phyloP scores from a whole-genome alignment of 2,329 filamentous ascomycete species.

The Xylariaceae sp. region DNA sequence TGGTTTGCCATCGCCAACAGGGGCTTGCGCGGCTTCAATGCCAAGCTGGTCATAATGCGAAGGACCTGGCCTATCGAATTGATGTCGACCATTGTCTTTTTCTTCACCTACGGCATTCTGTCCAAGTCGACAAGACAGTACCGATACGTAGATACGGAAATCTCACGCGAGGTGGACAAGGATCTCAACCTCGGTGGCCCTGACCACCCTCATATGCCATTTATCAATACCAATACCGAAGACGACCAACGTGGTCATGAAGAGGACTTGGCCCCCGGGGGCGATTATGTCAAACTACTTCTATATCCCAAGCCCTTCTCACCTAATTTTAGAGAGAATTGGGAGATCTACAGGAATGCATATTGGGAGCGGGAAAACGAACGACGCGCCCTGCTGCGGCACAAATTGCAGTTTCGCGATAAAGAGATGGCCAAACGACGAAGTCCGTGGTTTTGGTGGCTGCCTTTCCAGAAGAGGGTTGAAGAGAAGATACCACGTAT shows the following conservation, averaged over 20 bases:
- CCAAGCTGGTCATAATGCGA: constrained; percentile 88
- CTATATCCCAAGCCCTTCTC: constrained; percentile 93
- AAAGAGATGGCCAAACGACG: constrained; percentile 64
- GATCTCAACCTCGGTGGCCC: constrained; percentile 49
- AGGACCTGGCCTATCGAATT: constrained; percentile 79
- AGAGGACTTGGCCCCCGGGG: constrained; percentile 85
- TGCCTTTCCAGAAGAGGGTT: constrained; percentile 61
- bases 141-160: constrained; percentile 68
- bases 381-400: constrained; percentile 69
- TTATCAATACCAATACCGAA: constrained; percentile 40
- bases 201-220: constrained; percentile 39
- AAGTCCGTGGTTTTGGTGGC: constrained; percentile 82
- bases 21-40: constrained; percentile 87
- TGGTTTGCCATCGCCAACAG: constrained; percentile 90
- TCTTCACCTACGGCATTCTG: constrained; percentile 73
- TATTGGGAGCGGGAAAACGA: constrained; percentile 99
- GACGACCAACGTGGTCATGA: constrained; percentile 70
- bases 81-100: constrained; percentile 68
- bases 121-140: constrained; percentile 69
- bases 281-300: constrained; percentile 87
- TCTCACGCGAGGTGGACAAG: constrained; percentile 59
- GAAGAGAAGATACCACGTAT: constrained; percentile 24
- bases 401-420: constrained; percentile 67
- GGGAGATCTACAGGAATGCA: constrained; percentile 89
- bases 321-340: constrained; percentile 90